phyloP scores from a whole-genome alignment of 2,329 filamentous ascomycete species.

The Aspergillus caelatus region DNA sequence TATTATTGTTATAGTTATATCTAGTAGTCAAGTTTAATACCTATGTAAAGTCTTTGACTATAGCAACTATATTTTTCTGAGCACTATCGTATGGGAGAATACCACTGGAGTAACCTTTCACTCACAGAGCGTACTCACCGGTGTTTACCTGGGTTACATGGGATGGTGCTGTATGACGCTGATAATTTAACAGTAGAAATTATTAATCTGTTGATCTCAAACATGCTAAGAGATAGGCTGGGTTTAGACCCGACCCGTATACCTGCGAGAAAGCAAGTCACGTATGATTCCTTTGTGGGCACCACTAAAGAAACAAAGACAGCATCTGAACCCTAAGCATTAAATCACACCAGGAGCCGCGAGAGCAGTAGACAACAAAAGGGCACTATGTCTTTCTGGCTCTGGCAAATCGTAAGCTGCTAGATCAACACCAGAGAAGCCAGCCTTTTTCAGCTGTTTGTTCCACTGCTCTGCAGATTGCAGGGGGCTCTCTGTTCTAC shows the following conservation, averaged over 20 bases:
- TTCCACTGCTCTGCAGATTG: conserved; percentile 8
- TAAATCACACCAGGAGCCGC: neutral
- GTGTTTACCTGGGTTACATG: neutral
- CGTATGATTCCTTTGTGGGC: neutral
- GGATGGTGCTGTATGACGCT: neutral
- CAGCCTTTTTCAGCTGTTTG: conserved; percentile 3
- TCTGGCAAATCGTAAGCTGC: conserved; percentile 5
- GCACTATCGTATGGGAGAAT: neutral
- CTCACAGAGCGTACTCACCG: neutral
- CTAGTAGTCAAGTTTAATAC: no score
- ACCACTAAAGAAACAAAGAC: neutral
- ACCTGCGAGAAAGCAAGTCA: neutral
- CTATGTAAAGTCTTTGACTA: neutral
- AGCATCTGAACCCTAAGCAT: no score
- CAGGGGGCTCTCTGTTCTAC: conserved; percentile 8
- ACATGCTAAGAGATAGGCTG: neutral
- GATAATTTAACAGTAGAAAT: neutral
- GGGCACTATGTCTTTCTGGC: conserved; percentile 3
- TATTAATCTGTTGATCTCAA: neutral
- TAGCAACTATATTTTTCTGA: neutral
- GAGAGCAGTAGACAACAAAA: conserved; percentile 4
- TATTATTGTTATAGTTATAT: no score
- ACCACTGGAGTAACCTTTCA: neutral
- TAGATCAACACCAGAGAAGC: conserved; percentile 12
- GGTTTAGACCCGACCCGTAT: neutral